phyloP scores from a whole-genome alignment of 768 basidiomycete genomes.

The Flagelloscypha sp. region DNA sequence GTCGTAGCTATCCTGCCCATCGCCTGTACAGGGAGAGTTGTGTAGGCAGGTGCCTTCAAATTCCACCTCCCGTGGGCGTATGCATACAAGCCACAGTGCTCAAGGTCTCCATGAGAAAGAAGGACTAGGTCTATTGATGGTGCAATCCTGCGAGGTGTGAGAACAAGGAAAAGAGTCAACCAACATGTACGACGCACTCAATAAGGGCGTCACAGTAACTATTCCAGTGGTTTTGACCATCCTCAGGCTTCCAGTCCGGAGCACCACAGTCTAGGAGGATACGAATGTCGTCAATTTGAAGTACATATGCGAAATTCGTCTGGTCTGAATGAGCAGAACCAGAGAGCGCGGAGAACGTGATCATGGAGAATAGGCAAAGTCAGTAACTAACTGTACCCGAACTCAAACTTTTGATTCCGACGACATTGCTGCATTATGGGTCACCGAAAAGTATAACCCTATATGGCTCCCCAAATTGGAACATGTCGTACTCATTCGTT shows the following conservation, averaged over 20 bases:
- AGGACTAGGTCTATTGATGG: constrained; percentile 84
- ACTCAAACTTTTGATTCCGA: constrained; percentile 1
- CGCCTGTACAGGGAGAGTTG: constrained; percentile 90
- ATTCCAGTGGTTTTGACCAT: constrained; percentile 41
- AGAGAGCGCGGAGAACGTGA: constrained; percentile 89
- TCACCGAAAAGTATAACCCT: background rate
- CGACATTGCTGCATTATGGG: background rate
- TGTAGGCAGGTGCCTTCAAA: constrained; percentile 85
- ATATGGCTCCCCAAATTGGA: background rate
- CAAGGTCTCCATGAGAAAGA: constrained; percentile 87
- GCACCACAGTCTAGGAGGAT: constrained; percentile 95
- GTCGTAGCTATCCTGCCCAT: constrained; percentile 89
- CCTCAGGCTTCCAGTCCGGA: constrained; percentile 65
- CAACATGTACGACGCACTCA: constrained; percentile 41
- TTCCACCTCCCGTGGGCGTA: constrained; percentile 87
- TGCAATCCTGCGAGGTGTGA: constrained; percentile 44
- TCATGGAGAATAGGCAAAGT: constrained; percentile 42
- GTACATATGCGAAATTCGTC: constrained; percentile 66
- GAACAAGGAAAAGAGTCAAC: constrained; percentile 5
- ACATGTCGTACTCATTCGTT: too few relatives aligned
- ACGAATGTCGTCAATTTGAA: constrained; percentile 89
- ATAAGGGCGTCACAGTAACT: constrained; percentile 58
- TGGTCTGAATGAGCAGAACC: constrained; percentile 67
- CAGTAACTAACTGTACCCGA: too few relatives aligned
- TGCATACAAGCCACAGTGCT: constrained; percentile 86